phyloP scores from a whole-genome alignment of 306 rosid genomes.

The Amphicarpaea edgeworthii region DNA sequence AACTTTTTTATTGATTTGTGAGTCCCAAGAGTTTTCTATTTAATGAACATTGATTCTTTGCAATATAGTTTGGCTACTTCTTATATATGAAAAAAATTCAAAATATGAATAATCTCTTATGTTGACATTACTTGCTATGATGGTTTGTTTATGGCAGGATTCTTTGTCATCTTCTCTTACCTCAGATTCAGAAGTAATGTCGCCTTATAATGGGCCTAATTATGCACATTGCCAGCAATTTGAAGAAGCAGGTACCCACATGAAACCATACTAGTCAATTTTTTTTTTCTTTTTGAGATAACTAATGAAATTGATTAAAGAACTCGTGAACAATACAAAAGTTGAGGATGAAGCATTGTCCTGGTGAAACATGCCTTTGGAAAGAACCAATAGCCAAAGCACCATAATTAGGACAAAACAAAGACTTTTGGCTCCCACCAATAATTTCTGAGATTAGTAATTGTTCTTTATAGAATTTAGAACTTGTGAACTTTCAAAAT shows the following conservation, averaged over 20 bases:
- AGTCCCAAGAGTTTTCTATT: constrained; percentile 15
- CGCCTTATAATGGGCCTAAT: constrained; percentile 6
- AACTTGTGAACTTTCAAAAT: background rate
- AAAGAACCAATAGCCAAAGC: background rate
- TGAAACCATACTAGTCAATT: constrained; percentile 1
- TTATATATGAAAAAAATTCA: background rate
- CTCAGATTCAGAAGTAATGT: constrained; percentile 7
- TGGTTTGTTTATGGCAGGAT: constrained; percentile 46
- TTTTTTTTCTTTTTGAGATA: background rate
- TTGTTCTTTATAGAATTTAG: background rate
- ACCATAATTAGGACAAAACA: constrained; percentile 18
- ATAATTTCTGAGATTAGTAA: background rate
- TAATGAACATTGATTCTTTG: constrained; percentile 17
- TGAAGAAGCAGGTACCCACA: constrained; percentile 46
- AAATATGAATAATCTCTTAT: background rate
- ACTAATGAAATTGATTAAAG: background rate
- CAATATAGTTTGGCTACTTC: background rate
- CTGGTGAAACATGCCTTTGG: background rate
- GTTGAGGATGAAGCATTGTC: no score
- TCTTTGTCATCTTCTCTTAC: constrained; percentile 9
- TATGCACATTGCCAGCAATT: constrained; percentile 15
- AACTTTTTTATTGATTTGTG: constrained; percentile 2
- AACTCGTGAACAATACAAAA: no score
- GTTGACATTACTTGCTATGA: constrained; percentile 12
- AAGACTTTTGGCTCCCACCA: background rate